Evolutionary conservation across 164 flowering plant species (phyloP), one percentile per base, ranked within the genome.

Genomic region (Hamamelis virginiana): DNA sequence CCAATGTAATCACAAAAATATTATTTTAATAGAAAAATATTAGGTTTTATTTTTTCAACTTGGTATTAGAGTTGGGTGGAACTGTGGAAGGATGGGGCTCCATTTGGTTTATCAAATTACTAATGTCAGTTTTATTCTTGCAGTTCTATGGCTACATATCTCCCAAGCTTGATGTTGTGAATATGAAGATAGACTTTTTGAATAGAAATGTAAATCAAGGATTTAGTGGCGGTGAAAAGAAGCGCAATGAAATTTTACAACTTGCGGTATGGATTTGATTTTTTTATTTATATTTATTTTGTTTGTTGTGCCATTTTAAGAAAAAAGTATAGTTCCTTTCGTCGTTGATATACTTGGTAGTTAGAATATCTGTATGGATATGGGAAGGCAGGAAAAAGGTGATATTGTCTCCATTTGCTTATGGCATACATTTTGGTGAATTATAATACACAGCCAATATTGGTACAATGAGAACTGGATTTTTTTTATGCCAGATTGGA

Each of bases 141-240:
- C 93, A 96, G 98, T 91, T 91, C 69, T 91, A 70, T 79, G 83
- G 80, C 14, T 80, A 85, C 72, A 33, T 92, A 28, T 68, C 61
- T 66, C 83, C 85, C 25, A 91, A 93, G 81, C 93, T 96, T 38
- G 86, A 80, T 33, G 75, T 83, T 56, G 88, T 96, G 77, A 96
- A 93, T 64, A 93, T 96, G 96, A 86, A 91, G 79, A 55, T 75
- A 33, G 91, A 80, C 69, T 93, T 92, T 69, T 80, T 96, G 71
- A 80, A 90, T 68, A 84, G 99, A 80, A 96, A 93, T 80, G 99
- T 96, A 41, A 96, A 96, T 82, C 98, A 93, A 92, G 99, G 99
- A 69, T 96, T 96, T 67, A 96, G 99, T 73, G 99, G 99, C 59
- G 99, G 99, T 72, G 99, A 96, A 83, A 91, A 80, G 82, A 96